Conservation (phyloP, 2,329 filamentous ascomycete species). For the Albifimbria verrucaria region DNA sequence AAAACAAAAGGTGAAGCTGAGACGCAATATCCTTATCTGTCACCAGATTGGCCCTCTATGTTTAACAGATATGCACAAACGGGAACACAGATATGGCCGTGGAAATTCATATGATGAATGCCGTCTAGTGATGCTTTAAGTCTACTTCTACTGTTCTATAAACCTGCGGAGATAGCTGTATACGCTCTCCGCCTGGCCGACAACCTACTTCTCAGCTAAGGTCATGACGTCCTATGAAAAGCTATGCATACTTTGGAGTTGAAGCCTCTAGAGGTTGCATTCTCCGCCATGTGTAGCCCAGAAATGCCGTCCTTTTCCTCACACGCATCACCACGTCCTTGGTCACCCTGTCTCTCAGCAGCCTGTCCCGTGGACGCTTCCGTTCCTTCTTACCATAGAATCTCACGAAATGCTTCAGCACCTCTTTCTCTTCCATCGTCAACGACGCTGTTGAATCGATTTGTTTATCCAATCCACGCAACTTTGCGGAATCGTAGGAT, state of each 20-base stretch:
- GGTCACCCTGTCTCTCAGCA: constrained; percentile 70
- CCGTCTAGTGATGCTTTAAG: background rate
- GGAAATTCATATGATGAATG: no score
- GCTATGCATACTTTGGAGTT: constrained; percentile 3
- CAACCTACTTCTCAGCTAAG: no score
- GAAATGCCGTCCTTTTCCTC: constrained; percentile 77
- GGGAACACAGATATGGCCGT: no score
- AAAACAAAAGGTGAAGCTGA: constrained; percentile 4
- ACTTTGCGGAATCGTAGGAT: constrained; percentile 45
- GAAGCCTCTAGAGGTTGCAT: constrained; percentile 31
- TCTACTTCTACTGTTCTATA: background rate
- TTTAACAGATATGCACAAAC: no score
- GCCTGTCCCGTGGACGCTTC: constrained; percentile 78
- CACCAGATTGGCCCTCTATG: background rate
- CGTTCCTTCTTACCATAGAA: constrained; percentile 61
- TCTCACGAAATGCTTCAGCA: constrained; percentile 48
- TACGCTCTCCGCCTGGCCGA: no score
- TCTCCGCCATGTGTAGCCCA: constrained; percentile 83
- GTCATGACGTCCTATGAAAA: no score
- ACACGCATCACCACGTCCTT: constrained; percentile 70
- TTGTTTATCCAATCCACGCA: constrained; percentile 47
- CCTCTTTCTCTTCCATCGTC: constrained; percentile 32
- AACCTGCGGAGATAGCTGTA: background rate
- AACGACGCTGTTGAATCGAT: constrained; percentile 38
- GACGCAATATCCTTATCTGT: background rate